These are phyloP conservation scores for Pestalotiopsis sp. DNA, from an alignment of 2,329 filamentous ascomycete species.

Conservation along the genomic window DNA sequence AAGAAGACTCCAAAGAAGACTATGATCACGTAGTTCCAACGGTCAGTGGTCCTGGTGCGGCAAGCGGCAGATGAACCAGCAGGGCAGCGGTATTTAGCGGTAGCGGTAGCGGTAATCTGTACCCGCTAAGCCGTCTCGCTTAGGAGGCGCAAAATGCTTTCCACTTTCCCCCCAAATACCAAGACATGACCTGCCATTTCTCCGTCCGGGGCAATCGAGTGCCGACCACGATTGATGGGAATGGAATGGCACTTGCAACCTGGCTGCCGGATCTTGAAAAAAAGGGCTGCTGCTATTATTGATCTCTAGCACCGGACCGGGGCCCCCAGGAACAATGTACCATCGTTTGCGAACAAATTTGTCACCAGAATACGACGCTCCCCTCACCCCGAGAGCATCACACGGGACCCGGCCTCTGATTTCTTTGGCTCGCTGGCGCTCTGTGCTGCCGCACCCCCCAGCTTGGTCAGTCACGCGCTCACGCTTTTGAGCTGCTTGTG, in stretches of 20 bases:
- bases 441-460: not conserved
- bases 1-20: too few species aligned
- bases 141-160: not conserved
- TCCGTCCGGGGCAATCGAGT: not conserved
- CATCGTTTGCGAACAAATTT: not conserved
- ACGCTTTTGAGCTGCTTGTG: not conserved
- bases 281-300: not conserved
- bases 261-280: not conserved
- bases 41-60: not conserved
- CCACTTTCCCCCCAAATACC: not conserved
- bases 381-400: not conserved
- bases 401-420: not conserved
- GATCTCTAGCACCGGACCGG: not conserved
- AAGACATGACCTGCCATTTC: not conserved
- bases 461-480: not conserved
- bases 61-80: not conserved
- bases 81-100: not conserved
- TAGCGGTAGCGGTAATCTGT: not conserved
- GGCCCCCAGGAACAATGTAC: not conserved
- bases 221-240: not conserved
- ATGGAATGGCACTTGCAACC: not conserved
- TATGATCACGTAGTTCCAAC: not conserved
- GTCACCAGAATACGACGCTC: not conserved
- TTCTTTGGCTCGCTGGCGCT: not conserved
- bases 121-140: not conserved